Percentiles rank a stretch among this genome's conserved stretches.
These are phyloP conservation scores for Iris pallida DNA, from an alignment of 116 monocot species.

Conservation along the genomic window DNA sequence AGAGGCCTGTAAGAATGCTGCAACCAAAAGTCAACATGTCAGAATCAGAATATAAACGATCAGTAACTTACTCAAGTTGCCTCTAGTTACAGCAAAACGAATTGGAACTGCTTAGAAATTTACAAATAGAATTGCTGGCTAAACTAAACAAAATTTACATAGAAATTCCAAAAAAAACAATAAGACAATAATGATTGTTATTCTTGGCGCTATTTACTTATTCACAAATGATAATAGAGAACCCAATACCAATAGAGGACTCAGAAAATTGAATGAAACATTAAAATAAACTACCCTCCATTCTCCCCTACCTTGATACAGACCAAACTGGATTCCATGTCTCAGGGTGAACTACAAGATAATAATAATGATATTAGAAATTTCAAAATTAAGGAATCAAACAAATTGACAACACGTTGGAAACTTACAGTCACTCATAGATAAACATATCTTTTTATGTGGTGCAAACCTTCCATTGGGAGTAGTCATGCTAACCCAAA, in stretches of 20 bases:
- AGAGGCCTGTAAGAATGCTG: constrained; percentile 92
- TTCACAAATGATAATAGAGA: not conserved
- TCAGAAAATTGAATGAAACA: not conserved
- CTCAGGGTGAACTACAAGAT: constrained; percentile 89
- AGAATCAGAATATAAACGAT: constrained; percentile 15
- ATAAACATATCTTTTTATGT: constrained; percentile 78
- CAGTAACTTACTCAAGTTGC: not conserved
- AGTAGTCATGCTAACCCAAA: constrained; percentile 69
- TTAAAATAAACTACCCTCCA: not conserved
- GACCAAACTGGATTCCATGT: constrained; percentile 99
- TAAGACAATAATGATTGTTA: not conserved
- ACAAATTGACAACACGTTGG: constrained; percentile 2
- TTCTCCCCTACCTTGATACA: constrained; percentile 65
- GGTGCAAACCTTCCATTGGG: constrained; percentile 92
- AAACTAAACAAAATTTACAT: not conserved
- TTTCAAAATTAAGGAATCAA: not conserved
- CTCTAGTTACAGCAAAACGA: not conserved
- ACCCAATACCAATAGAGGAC: not conserved
- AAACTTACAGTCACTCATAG: constrained; percentile 96
- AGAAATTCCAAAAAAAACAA: not conserved
- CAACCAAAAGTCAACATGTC: constrained; percentile 28
- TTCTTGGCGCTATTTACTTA: not conserved
- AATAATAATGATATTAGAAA: constrained; percentile 8
- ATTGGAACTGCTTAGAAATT: not conserved
- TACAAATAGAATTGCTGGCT: not conserved